Evolutionary conservation across 257 asterid genomes (phyloP).

Genomic region (Solanum dulcamara): DNA sequence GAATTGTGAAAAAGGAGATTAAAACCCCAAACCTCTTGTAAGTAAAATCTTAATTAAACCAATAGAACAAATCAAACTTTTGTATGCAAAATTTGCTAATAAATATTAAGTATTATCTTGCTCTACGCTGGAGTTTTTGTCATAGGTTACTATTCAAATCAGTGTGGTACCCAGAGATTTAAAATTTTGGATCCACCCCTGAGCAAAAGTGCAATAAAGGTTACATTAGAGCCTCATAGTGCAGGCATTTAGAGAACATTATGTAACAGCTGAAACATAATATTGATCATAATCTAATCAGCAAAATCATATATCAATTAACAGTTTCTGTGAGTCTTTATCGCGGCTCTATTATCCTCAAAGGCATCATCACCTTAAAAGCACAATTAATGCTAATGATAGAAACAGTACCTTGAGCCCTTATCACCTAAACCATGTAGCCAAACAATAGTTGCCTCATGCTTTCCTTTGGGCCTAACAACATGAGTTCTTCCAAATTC

Average conservation of each 20-base stretch:
- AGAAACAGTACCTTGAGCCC: conserved; percentile 54
- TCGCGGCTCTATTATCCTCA: not conserved
- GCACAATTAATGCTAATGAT: not conserved
- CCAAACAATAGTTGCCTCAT: conserved; percentile 85
- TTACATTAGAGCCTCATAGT: not conserved
- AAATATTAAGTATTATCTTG: too few species aligned
- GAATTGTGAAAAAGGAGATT: too few species aligned
- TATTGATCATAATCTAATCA: not conserved
- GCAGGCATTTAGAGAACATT: not conserved
- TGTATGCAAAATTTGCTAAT: too few species aligned
- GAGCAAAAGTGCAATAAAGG: too few species aligned
- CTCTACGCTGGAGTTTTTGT: too few species aligned
- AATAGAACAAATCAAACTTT: too few species aligned
- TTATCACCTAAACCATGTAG: conserved; percentile 80
- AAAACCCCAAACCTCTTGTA: too few species aligned
- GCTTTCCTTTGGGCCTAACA: conserved; percentile 75
- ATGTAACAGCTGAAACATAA: not conserved
- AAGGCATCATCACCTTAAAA: not conserved
- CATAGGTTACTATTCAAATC: too few species aligned
- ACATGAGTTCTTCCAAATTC: conserved; percentile 85
- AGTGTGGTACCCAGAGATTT: too few species aligned
- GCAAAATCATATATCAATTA: not conserved
- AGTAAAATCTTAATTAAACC: too few species aligned
- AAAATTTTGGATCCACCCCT: too few species aligned
- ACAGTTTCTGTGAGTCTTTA: not conserved